Evolutionary conservation across 2,329 filamentous ascomycete species (phyloP).

Genomic region (Colletotrichum eremochloae): DNA sequence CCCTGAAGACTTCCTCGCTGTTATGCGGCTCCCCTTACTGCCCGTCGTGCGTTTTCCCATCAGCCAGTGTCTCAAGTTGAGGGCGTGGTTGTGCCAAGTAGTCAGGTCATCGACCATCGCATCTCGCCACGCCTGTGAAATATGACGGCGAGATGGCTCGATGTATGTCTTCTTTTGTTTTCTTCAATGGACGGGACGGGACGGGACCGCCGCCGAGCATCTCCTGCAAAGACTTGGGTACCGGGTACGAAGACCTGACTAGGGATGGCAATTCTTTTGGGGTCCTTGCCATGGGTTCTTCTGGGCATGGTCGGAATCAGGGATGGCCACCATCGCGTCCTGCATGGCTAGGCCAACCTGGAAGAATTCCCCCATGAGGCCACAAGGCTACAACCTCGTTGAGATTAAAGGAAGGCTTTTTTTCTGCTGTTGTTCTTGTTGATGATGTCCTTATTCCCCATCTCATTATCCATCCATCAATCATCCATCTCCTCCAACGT

Average conservation of each 20-base stretch:
- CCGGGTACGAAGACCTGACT: slow-evolving; percentile 10
- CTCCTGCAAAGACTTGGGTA: slow-evolving; percentile 29
- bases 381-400: slow-evolving; percentile 43
- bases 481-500: not conserved
- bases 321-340: slow-evolving; percentile 30
- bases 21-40: not conserved
- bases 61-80: slow-evolving; percentile 23
- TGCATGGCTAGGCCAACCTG: slow-evolving; percentile 38
- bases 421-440: slow-evolving; percentile 1
- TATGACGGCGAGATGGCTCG: slow-evolving; percentile 35
- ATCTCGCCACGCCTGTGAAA: slow-evolving; percentile 35
- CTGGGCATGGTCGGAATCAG: slow-evolving; percentile 32
- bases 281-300: slow-evolving; percentile 33
- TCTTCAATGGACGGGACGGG: not conserved
- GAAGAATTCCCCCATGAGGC: slow-evolving; percentile 44
- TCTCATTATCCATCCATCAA: not conserved
- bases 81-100: slow-evolving; percentile 28
- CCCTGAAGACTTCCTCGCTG: slow-evolving; percentile 1
- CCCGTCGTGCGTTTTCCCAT: slow-evolving; percentile 3
- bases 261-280: slow-evolving; percentile 18
- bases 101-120: slow-evolving; percentile 33
- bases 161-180: not conserved
- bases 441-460: not conserved
- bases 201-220: slow-evolving; percentile 13
- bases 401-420: slow-evolving; percentile 31